Evolutionary conservation across 2,329 filamentous ascomycete genomes (phyloP).

Genomic region (Drechslera avenae): DNA sequence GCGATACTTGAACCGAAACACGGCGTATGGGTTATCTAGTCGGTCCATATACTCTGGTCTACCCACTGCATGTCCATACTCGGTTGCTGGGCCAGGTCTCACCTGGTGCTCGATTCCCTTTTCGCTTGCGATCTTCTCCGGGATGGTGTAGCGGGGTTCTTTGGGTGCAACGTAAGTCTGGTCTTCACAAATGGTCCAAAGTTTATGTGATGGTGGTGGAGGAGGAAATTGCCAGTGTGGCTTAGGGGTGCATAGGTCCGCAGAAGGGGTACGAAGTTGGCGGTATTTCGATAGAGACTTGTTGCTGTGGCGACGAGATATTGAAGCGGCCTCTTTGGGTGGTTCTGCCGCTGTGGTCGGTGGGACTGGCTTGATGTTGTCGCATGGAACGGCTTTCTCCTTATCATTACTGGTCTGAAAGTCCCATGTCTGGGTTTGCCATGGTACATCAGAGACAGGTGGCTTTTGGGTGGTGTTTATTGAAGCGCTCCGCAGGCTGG

Average conservation of each 20-base stretch:
- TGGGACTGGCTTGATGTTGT: accelerated
- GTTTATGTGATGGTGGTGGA: conserved; percentile 1
- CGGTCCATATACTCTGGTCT: conserved; percentile 52
- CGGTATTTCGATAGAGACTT: conserved; percentile 22
- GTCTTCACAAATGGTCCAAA: neutral
- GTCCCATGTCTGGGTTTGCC: neutral
- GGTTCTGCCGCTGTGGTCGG: too few species aligned
- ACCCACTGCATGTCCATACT: conserved; percentile 47
- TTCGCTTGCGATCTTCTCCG: conserved; percentile 14
- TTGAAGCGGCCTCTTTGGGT: neutral
- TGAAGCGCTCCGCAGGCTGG: neutral
- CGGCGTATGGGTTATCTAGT: conserved; percentile 47
- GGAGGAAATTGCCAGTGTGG: conserved; percentile 42
- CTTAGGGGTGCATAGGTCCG: conserved; percentile 17
- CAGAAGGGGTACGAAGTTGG: conserved; percentile 3
- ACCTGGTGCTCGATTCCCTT: conserved; percentile 41
- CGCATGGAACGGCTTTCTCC: neutral
- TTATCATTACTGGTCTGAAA: neutral
- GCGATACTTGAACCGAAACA: conserved; percentile 57
- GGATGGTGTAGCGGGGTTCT: conserved; percentile 32
- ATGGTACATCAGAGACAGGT: neutral
- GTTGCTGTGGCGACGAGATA: conserved; percentile 12
- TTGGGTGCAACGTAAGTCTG: conserved; percentile 27
- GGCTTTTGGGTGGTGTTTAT: neutral
- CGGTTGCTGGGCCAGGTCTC: conserved; percentile 40